phyloP scores from a whole-genome alignment of 2,329 filamentous ascomycete genomes.

The Microdochium nivale region DNA sequence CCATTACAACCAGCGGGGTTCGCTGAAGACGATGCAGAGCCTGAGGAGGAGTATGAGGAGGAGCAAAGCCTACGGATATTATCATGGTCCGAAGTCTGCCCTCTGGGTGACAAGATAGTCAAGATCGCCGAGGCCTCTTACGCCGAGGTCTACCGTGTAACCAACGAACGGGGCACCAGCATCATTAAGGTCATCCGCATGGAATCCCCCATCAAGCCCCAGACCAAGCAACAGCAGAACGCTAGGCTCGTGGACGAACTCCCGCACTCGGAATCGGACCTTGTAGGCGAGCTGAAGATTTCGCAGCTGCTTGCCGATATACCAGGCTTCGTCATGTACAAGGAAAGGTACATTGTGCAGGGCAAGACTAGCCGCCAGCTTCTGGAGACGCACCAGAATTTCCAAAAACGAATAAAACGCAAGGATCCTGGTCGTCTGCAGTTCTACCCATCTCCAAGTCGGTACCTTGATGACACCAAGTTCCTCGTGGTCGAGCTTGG shows the following conservation, averaged over 20 bases:
- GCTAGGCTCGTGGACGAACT: conserved; percentile 50
- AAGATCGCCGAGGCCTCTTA: conserved; percentile 62
- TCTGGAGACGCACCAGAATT: conserved; percentile 50
- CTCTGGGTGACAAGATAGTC: conserved; percentile 40
- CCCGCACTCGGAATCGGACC: conserved; percentile 43
- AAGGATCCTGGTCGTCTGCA: conserved; percentile 48
- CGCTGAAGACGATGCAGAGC: conserved; percentile 2
- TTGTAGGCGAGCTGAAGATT: conserved; percentile 51
- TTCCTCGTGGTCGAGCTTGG: conserved; percentile 57
- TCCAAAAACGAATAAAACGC: conserved; percentile 44
- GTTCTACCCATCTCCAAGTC: conserved; percentile 53
- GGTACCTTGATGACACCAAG: conserved; percentile 47
- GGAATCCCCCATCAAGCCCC: conserved; percentile 45
- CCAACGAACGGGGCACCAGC: conserved; percentile 49
- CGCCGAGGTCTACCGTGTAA: conserved; percentile 57
- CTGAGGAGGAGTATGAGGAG: conserved; percentile 4
- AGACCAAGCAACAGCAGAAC: conserved; percentile 46
- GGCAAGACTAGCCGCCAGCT: conserved; percentile 45
- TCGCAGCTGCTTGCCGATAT: conserved; percentile 57
- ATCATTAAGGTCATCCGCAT: conserved; percentile 59
- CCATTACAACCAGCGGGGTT: conserved; percentile 1
- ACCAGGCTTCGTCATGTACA: conserved; percentile 58
- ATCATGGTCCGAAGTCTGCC: conserved; percentile 50
- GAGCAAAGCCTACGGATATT: conserved; percentile 30
- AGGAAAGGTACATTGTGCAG: conserved; percentile 51